A percentile compares a stretch with the other conserved stretches of the same genome.
Conservation (phyloP, 805 yeast species). For the Hanseniaspora taiwanica region DNA sequence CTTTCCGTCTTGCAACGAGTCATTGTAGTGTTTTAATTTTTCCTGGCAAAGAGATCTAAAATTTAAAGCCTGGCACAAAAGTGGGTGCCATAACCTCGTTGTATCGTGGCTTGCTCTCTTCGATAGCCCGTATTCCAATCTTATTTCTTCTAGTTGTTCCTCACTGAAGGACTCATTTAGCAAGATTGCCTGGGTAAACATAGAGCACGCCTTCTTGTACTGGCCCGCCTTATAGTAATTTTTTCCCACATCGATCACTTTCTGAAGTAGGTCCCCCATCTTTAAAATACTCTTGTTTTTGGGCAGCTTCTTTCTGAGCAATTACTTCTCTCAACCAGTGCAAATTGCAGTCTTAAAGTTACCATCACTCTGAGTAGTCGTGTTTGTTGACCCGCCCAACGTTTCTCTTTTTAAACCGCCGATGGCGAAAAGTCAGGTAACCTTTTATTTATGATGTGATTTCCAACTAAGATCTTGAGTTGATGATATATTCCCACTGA, state of each 20-base stretch:
- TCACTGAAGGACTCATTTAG: slow-evolving; percentile 15
- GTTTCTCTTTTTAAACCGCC: no score
- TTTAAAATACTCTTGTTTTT: neutral
- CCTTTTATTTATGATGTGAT: no score
- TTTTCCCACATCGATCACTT: slow-evolving; percentile 18
- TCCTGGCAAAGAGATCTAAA: slow-evolving; percentile 19
- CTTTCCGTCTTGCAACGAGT: slow-evolving; percentile 13
- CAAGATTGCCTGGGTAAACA: slow-evolving; percentile 17
- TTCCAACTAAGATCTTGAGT: no score
- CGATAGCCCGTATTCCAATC: slow-evolving; percentile 8
- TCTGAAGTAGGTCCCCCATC: slow-evolving; percentile 11
- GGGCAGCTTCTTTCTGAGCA: neutral
- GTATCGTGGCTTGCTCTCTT: slow-evolving; percentile 6
- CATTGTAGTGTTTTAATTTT: slow-evolving; percentile 14
- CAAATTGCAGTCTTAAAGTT: no score
- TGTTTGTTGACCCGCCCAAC: no score
- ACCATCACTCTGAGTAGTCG: no score
- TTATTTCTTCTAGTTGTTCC: slow-evolving; percentile 8
- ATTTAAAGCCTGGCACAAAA: slow-evolving; percentile 15
- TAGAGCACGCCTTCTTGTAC: slow-evolving; percentile 14
- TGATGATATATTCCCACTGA: no score
- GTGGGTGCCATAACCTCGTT: slow-evolving; percentile 16
- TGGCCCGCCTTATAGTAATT: slow-evolving; percentile 15
- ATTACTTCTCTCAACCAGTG: neutral
- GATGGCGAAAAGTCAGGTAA: no score